A percentile compares a stretch with the other conserved stretches of the same genome.
Conservation (phyloP, 1,139 yeast species). For the Arxiozyma slooffiae region DNA sequence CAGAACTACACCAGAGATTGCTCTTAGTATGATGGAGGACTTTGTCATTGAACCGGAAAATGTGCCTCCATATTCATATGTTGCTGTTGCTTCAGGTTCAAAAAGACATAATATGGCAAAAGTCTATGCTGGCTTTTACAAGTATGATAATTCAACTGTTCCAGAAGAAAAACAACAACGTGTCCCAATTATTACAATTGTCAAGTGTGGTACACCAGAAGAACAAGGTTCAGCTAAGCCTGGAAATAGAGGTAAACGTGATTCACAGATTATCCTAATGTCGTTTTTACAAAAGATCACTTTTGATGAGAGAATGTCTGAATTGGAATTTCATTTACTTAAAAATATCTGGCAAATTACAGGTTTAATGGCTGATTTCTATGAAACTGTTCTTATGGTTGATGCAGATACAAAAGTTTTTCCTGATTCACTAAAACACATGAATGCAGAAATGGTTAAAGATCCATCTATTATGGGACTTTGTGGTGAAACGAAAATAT, state of each 20-base stretch:
- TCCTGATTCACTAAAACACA: conserved; percentile 85
- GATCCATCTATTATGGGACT: conserved; percentile 89
- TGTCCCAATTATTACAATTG: conserved; percentile 72
- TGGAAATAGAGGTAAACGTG: conserved; percentile 97
- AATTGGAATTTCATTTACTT: conserved; percentile 74
- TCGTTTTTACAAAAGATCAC: conserved; percentile 82
- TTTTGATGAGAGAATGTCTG: conserved; percentile 96
- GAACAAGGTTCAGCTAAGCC: conserved; percentile 76
- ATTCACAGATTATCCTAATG: conserved; percentile 90
- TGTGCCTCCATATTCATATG: conserved; percentile 76
- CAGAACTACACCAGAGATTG: conserved; percentile 78
- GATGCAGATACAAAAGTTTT: conserved; percentile 93
- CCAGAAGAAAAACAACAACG: conserved; percentile 79
- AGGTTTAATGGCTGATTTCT: conserved; percentile 79
- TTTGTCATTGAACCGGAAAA: conserved; percentile 61
- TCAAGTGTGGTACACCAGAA: conserved; percentile 87
- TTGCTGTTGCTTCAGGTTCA: conserved; percentile 86
- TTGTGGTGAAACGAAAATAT: conserved; percentile 94
- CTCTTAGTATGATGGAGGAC: conserved; percentile 82
- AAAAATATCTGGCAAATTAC: conserved; percentile 75
- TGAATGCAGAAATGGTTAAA: conserved; percentile 85
- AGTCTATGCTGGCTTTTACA: conserved; percentile 83
- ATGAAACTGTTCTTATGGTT: conserved; percentile 84
- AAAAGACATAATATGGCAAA: conserved; percentile 98
- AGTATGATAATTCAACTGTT: conserved; percentile 63